Conservation (phyloP, 805 yeast species). For the Lachancea lanzarotensis region DNA sequence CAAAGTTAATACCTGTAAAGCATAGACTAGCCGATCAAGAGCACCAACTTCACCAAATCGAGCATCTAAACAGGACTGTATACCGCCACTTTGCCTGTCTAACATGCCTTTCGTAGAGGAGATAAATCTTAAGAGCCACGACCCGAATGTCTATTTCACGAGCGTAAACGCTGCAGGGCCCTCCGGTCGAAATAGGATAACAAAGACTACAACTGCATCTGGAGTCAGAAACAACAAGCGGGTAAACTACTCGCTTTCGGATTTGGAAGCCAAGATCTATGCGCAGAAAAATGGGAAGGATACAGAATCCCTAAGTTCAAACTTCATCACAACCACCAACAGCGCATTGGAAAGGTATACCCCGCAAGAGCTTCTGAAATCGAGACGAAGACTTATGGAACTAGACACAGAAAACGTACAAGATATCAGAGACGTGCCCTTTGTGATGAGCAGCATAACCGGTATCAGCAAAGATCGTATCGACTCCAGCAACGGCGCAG, state of each 20-base stretch:
- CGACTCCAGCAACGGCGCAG: slow-evolving; percentile 18
- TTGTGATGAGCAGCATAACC: slow-evolving; percentile 26
- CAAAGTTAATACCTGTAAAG: background rate
- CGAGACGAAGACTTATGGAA: slow-evolving; percentile 30
- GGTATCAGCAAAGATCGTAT: slow-evolving; percentile 29
- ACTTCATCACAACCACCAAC: slow-evolving; percentile 11
- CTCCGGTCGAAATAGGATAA: slow-evolving; percentile 16
- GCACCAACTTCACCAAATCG: background rate
- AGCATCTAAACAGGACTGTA: background rate
- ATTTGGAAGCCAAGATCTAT: slow-evolving; percentile 28
- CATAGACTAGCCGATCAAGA: background rate
- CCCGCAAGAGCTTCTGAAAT: slow-evolving; percentile 27
- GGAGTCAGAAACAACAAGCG: slow-evolving; percentile 26
- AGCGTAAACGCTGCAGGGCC: slow-evolving; percentile 15
- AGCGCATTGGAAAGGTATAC: slow-evolving; percentile 20
- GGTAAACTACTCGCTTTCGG: slow-evolving; percentile 32
- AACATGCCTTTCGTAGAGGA: slow-evolving; percentile 25
- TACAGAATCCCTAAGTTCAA: slow-evolving; percentile 7
- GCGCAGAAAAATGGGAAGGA: slow-evolving; percentile 12
- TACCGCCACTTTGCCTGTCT: background rate
- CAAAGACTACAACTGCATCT: slow-evolving; percentile 15
- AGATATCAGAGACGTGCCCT: slow-evolving; percentile 27
- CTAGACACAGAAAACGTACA: slow-evolving; percentile 28
- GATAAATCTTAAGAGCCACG: slow-evolving; percentile 28
- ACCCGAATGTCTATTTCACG: slow-evolving; percentile 31